A percentile compares a stretch with the other conserved stretches of the same genome.
These are phyloP conservation scores for Pestalotiopsis sp. DNA, from an alignment of 2,329 filamentous ascomycete genomes.

Conservation along the genomic window DNA sequence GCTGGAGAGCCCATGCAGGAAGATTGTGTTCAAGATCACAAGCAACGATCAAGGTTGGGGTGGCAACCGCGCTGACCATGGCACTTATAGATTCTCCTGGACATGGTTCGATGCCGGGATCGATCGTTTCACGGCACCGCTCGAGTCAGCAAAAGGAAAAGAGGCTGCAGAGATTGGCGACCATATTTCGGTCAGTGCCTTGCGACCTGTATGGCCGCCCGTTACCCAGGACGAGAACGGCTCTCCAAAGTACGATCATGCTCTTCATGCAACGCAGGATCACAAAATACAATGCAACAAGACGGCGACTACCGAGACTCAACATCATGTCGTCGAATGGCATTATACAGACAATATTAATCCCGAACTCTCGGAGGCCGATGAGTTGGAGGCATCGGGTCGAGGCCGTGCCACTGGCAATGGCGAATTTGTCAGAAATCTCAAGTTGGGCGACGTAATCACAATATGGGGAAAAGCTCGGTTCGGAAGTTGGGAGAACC, in stretches of 20 bases:
- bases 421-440: constrained; percentile 57
- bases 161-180: constrained; percentile 7
- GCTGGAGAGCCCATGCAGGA: constrained; percentile 55
- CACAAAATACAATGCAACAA: constrained; percentile 53
- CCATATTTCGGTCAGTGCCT: constrained; percentile 26
- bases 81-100: constrained; percentile 51
- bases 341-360: constrained; percentile 50
- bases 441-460: constrained; percentile 63
- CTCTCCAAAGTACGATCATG: constrained; percentile 36
- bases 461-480: constrained; percentile 64
- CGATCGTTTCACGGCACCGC: constrained; percentile 52
- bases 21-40: constrained; percentile 61
- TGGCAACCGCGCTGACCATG: constrained; percentile 30
- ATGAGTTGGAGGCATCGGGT: constrained; percentile 43
- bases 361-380: constrained; percentile 42
- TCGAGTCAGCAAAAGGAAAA: constrained; percentile 24
- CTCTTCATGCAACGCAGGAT: constrained; percentile 35
- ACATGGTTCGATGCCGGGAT: constrained; percentile 68
- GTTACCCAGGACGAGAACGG: constrained; percentile 14
- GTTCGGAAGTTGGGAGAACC: constrained; percentile 57
- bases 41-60: constrained; percentile 65
- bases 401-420: constrained; percentile 53
- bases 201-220: constrained; percentile 32
- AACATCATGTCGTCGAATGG: constrained; percentile 56
- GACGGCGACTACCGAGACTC: constrained; percentile 34